phyloP scores from a whole-genome alignment of 2,329 filamentous ascomycete genomes.

The Colletotrichum coccodes region DNA sequence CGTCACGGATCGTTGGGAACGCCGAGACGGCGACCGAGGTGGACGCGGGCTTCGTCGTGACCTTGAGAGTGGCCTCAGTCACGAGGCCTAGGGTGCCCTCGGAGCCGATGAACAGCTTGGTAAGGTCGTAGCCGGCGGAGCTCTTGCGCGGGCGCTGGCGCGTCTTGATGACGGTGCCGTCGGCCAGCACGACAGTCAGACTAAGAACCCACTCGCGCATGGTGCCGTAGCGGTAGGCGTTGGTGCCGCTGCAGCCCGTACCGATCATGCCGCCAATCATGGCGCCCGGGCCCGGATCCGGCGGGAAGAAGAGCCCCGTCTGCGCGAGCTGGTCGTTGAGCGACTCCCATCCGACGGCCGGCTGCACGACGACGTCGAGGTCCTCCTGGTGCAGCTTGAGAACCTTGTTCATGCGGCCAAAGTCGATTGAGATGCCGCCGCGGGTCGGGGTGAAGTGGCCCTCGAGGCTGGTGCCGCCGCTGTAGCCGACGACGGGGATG shows the following conservation, averaged over 20 bases:
- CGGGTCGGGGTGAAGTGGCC: constrained; percentile 87
- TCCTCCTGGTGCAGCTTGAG: constrained; percentile 81
- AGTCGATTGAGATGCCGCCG: constrained; percentile 88
- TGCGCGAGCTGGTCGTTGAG: constrained; percentile 81
- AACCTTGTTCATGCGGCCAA: constrained; percentile 85
- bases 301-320: constrained; percentile 88
- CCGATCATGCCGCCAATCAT: constrained; percentile 93
- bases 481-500: constrained; percentile 89
- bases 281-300: constrained; percentile 89
- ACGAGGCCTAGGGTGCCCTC: constrained; percentile 93
- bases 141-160: constrained; percentile 89
- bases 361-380: constrained; percentile 80
- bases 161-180: constrained; percentile 91
- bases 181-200: constrained; percentile 88
- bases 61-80: constrained; percentile 89
- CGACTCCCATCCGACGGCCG: constrained; percentile 86
- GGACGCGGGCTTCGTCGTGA: constrained; percentile 82
- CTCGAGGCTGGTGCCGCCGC: constrained; percentile 88
- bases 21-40: constrained; percentile 82
- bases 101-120: constrained; percentile 87
- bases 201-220: constrained; percentile 95
- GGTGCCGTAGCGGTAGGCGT: constrained; percentile 91
- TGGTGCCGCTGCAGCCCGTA: constrained; percentile 80
- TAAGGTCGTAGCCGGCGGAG: constrained; percentile 91
- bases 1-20: constrained; percentile 70